phyloP scores from a whole-genome alignment of 768 basidiomycete genomes.

The Rhodosporidiobolus sp. region DNA sequence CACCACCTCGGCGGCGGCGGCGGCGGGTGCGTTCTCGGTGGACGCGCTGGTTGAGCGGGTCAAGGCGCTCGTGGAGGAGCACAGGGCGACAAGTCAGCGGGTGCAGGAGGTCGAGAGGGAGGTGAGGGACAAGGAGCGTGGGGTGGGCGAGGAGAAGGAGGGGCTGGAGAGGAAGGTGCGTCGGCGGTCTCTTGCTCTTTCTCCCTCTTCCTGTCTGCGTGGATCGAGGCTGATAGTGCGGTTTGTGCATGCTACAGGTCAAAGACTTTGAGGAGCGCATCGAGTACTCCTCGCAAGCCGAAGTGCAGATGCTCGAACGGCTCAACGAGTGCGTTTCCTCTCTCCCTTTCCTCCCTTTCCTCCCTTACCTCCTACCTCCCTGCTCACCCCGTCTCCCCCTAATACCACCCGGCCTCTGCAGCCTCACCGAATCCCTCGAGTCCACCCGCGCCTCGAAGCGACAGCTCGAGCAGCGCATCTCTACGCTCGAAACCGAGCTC shows the following conservation, averaged over 20 bases:
- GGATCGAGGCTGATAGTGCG: background rate
- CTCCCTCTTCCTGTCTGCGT: background rate
- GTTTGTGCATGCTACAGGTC: constrained; percentile 55
- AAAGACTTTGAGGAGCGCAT: constrained; percentile 74
- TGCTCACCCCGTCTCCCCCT: background rate
- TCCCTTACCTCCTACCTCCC: background rate
- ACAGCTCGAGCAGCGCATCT: constrained; percentile 58
- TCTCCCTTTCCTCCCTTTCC: background rate
- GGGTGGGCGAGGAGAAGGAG: constrained; percentile 76
- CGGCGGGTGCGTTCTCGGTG: constrained; percentile 59
- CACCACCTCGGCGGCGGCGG: background rate
- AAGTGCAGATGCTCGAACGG: constrained; percentile 55
- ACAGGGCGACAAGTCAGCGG: constrained; percentile 76
- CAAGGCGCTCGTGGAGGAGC: constrained; percentile 56
- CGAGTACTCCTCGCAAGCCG: constrained; percentile 55
- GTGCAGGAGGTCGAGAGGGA: constrained; percentile 80
- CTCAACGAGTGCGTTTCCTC: constrained; percentile 47
- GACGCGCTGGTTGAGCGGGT: constrained; percentile 56
- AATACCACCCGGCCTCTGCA: constrained; percentile 54
- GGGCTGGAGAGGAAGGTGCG: constrained; percentile 66
- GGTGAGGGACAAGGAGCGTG: constrained; percentile 76
- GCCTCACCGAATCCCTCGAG: constrained; percentile 63
- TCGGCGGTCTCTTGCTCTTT: background rate
- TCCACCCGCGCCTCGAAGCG: constrained; percentile 62
- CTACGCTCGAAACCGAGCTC: constrained; percentile 54